Conservation (phyloP, 106 monocot species). For the Phalaenopsis equestris region DNA sequence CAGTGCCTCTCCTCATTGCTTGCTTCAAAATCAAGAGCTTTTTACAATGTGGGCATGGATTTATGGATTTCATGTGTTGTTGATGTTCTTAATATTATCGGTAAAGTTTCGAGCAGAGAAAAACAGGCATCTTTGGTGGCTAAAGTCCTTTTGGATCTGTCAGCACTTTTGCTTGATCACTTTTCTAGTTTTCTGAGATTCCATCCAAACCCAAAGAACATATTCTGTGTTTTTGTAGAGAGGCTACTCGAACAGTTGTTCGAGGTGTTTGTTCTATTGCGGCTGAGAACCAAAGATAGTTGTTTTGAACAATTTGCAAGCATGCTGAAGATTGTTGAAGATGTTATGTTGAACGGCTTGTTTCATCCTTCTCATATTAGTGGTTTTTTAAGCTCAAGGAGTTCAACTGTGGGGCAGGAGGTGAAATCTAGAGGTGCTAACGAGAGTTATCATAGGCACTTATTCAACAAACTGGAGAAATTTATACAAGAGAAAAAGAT, state of each 20-base stretch:
- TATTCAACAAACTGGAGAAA: constrained; percentile 50
- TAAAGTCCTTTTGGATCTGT: constrained; percentile 22
- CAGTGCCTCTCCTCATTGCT: constrained; percentile 51
- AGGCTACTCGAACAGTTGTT: constrained; percentile 56
- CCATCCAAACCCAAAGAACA: constrained; percentile 58
- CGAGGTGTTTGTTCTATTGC: constrained; percentile 56
- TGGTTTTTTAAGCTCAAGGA: constrained; percentile 53
- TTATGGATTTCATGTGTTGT: constrained; percentile 64
- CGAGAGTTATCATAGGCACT: constrained; percentile 59
- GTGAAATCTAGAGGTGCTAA: constrained; percentile 22
- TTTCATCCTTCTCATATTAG: constrained; percentile 74
- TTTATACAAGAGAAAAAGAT: constrained; percentile 50
- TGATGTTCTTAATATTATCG: constrained; percentile 33
- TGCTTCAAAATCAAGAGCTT: constrained; percentile 35
- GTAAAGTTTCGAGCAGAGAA: constrained; percentile 20
- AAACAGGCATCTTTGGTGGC: not conserved
- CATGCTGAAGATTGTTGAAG: constrained; percentile 43
- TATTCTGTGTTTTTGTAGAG: constrained; percentile 77
- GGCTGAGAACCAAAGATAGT: constrained; percentile 11
- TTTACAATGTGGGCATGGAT: constrained; percentile 59
- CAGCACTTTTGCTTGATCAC: constrained; percentile 45
- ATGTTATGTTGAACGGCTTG: constrained; percentile 63
- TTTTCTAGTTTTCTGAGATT: constrained; percentile 62
- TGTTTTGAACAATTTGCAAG: constrained; percentile 15
- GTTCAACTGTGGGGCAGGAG: constrained; percentile 16